Base-by-base conservation (phyloP, 2,329 filamentous ascomycete species). In the Dothidotthia symphoricarpi region DNA sequence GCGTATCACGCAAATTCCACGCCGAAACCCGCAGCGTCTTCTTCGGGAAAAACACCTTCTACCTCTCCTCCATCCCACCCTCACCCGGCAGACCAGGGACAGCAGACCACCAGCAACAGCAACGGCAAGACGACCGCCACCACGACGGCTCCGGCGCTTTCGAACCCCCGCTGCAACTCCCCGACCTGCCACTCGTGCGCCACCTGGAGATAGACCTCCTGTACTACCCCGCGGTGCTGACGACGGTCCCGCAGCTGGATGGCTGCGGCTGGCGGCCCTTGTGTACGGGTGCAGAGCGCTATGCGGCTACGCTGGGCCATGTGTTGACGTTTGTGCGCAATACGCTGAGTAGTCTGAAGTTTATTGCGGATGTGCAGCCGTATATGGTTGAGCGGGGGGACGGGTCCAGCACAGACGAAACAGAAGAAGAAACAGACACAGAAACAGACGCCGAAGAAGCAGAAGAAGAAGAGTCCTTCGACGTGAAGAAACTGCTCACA, bases 31-130 rank as follows among this genome's bases (percentile, higher is more conserved):
- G 62, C 16, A 54, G 54, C 16, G 55, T 69, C 16, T 68, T 73
- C 39, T 70, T 69, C 44, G 58, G 58, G 39, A 66, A 65, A 39
- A 72, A 72, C 45, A 59, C 52, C 8, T 69, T 73, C 46, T 44
- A 47, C 27, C 39, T 64, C 30, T 55, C 49, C 16, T 53, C 50
- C 4, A 17, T 47, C 7, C 43, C 46, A 2, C 39, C 46, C 7
- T 6, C 19, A 22, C 19, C n/a, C n/a, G n/a, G n/a, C n/a, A n/a
- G n/a, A n/a, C n/a, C n/a, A n/a, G n/a, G 9, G 9, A 22, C 19
- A 5, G 19, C 34, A 27, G 3, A 12, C 34, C 4, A 28, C 28
- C 10, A 33, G 16, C 4, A 28, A 16, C n/a, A 17, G 16, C 16
- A 16, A 6, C 22, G 24, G 9, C 17, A 17, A 7, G 14, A n/a